phyloP scores from a whole-genome alignment of 106 monocot genomes.

The Allium fistulosum region DNA sequence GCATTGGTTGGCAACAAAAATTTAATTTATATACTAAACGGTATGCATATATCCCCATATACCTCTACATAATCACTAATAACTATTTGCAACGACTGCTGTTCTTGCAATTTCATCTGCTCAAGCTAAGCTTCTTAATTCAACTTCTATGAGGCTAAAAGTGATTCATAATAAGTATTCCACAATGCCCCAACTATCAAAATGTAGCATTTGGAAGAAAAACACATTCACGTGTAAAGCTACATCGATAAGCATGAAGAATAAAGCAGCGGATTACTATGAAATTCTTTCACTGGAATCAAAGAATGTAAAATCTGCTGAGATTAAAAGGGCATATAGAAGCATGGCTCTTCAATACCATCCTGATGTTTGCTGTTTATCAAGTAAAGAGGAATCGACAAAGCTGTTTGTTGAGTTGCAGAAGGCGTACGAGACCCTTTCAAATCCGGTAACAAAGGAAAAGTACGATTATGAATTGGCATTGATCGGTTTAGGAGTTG shows the following conservation, averaged over 20 bases:
- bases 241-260: constrained; percentile 6
- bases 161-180: no score
- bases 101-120: no score
- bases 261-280: constrained; percentile 9
- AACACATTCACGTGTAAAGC: neutral
- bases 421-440: constrained; percentile 25
- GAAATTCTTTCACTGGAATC: constrained; percentile 15
- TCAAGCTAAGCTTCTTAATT: no score
- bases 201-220: no score
- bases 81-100: no score
- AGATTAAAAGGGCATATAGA: constrained; percentile 9
- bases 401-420: constrained; percentile 20
- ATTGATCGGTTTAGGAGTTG: neutral
- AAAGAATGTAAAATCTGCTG: neutral
- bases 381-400: constrained; percentile 11
- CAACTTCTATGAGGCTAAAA: no score
- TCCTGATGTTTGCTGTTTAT: constrained; percentile 11
- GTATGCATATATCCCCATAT: no score
- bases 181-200: no score
- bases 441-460: constrained; percentile 7
- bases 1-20: no score
- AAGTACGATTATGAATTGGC: constrained; percentile 4
- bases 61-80: no score
- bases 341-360: constrained; percentile 13
- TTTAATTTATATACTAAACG: no score